Conservation (phyloP, 176 grass and related monocot genomes). For the Carex scoparia region DNA sequence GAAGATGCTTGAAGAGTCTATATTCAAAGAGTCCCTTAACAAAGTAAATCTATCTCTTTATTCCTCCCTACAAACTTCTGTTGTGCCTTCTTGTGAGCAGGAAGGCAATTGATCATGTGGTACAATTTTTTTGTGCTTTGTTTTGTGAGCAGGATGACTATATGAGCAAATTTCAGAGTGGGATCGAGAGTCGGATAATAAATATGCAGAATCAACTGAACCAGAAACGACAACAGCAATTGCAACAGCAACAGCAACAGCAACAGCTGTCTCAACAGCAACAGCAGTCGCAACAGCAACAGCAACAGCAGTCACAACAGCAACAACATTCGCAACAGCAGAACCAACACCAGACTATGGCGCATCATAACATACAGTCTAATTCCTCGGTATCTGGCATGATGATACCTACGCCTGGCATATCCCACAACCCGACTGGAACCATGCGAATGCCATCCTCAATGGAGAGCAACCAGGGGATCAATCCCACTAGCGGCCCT, state of each 20-base stretch:
- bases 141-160: conserved; percentile 70
- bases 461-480: conserved; percentile 53
- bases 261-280: conserved; percentile 25
- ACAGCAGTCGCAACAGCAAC: conserved; percentile 29
- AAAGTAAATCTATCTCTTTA: conserved; percentile 34
- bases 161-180: conserved; percentile 46
- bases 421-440: conserved; percentile 46
- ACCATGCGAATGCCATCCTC: conserved; percentile 45
- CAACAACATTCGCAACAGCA: conserved; percentile 21
- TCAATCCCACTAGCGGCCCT: conserved; percentile 55
- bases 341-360: conserved; percentile 16
- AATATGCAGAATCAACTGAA: conserved; percentile 54
- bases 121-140: conserved; percentile 16
- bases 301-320: conserved; percentile 28
- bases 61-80: conserved; percentile 14
- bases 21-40: conserved; percentile 52
- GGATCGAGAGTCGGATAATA: conserved; percentile 32
- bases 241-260: conserved; percentile 28
- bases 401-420: conserved; percentile 97
- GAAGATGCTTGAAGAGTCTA: conserved; percentile 28
- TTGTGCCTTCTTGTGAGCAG: conserved; percentile 20
- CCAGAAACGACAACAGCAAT: conserved; percentile 32
- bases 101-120: conserved; percentile 12
- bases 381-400: conserved; percentile 61
- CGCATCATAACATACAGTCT: conserved; percentile 38